A percentile compares a stretch with the other conserved stretches of the same genome.
These are phyloP conservation scores for Metschnikowia shivogae DNA, from an alignment of 805 yeast genomes.

Conservation along the genomic window DNA sequence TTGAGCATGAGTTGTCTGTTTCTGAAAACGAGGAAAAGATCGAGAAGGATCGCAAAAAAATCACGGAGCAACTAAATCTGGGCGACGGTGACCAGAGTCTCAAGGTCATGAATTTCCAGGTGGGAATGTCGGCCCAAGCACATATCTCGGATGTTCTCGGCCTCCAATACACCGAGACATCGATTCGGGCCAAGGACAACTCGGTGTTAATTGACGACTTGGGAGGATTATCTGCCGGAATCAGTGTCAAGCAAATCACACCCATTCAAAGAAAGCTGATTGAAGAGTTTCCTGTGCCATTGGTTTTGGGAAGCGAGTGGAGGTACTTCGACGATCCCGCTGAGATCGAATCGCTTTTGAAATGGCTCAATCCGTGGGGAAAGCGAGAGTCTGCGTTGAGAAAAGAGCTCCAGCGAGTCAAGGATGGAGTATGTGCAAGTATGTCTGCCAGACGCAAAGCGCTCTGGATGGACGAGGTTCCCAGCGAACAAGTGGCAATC, in stretches of 20 bases:
- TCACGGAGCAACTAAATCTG: slow-evolving; percentile 4
- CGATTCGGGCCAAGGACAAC: slow-evolving; percentile 12
- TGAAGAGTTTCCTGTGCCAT: slow-evolving; percentile 61
- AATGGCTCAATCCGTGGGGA: slow-evolving; percentile 78
- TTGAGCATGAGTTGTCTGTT: not conserved
- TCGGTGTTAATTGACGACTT: slow-evolving; percentile 9
- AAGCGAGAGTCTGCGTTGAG: slow-evolving; percentile 61
- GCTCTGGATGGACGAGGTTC: slow-evolving; percentile 39
- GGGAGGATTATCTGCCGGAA: slow-evolving; percentile 14
- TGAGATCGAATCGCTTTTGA: slow-evolving; percentile 51
- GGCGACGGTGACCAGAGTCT: slow-evolving; percentile 8
- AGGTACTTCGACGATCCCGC: slow-evolving; percentile 58
- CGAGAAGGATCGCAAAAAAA: slow-evolving; percentile 18
- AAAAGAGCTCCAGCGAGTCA: slow-evolving; percentile 54
- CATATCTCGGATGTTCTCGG: slow-evolving; percentile 2
- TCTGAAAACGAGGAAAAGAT: slow-evolving; percentile 6
- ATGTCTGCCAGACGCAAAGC: slow-evolving; percentile 58
- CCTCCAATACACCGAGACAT: slow-evolving; percentile 10
- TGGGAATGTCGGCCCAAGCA: slow-evolving; percentile 1
- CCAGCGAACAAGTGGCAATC: slow-evolving; percentile 25
- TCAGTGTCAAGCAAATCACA: slow-evolving; percentile 19
- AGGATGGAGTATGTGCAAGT: slow-evolving; percentile 51
- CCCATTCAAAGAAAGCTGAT: slow-evolving; percentile 55
- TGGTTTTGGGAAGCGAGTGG: slow-evolving; percentile 60
- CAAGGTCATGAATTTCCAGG: slow-evolving; percentile 24